These are phyloP conservation scores for Trichoderma hamatum DNA, from an alignment of 2,329 filamentous ascomycete species.

Conservation along the genomic window DNA sequence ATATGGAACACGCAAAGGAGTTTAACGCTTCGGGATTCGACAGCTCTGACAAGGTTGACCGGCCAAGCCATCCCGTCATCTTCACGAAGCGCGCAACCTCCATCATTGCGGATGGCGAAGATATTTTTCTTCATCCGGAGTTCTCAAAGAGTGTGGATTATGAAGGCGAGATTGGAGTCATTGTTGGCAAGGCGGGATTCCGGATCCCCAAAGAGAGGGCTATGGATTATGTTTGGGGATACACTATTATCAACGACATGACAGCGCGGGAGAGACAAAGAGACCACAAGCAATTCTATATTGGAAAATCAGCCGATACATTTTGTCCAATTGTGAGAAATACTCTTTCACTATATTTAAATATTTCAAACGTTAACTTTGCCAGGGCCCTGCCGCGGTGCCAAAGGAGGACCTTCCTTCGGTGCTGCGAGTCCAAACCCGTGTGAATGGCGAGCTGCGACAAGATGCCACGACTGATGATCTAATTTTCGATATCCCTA, in stretches of 20 bases:
- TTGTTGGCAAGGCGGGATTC: conserved; percentile 16
- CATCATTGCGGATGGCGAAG: conserved; percentile 13
- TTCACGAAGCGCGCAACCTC: conserved; percentile 22
- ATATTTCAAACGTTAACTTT: not conserved
- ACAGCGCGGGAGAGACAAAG: conserved; percentile 14
- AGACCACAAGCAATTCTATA: conserved; percentile 17
- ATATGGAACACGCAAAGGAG: conserved; percentile 21
- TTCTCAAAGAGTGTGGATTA: conserved; percentile 13
- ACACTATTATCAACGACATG: conserved; percentile 22
- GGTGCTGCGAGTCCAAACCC: conserved; percentile 14
- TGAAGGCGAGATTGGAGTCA: conserved; percentile 22
- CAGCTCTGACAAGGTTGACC: conserved; percentile 18
- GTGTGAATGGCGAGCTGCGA: conserved; percentile 20
- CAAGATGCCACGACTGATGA: conserved; percentile 19
- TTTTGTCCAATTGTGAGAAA: conserved; percentile 19
- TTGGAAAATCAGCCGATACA: conserved; percentile 20
- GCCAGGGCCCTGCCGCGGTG: not conserved
- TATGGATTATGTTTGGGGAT: conserved; percentile 21
- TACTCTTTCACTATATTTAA: not conserved
- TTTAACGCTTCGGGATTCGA: conserved; percentile 18
- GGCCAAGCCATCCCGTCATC: conserved; percentile 15
- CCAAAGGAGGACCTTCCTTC: conserved; percentile 14
- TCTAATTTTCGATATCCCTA: conserved; percentile 18
- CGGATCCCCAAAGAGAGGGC: conserved; percentile 16
- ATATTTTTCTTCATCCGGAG: conserved; percentile 6